Percentiles rank a stretch among this genome's conserved stretches.
These are phyloP conservation scores for Delphinella strobiligena DNA, from an alignment of 2,329 filamentous ascomycete species.

Conservation along the genomic window DNA sequence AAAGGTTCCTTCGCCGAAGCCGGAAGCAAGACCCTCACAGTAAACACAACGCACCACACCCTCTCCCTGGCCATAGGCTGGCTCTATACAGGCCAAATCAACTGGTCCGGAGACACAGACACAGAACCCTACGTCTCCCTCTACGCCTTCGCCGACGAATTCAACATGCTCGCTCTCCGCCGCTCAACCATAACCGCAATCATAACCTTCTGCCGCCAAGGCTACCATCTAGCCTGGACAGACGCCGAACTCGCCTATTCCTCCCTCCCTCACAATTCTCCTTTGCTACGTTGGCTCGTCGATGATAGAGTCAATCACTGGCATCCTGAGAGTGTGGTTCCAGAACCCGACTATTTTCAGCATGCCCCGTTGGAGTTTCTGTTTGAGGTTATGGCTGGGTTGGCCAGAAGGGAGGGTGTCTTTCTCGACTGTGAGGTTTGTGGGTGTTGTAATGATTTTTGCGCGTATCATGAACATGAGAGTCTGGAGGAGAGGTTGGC, in stretches of 20 bases:
- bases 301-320: slow-evolving; percentile 1
- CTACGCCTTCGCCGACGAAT: slow-evolving; percentile 2
- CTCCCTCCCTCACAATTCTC: not conserved
- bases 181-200: not conserved
- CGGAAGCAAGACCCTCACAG: not conserved
- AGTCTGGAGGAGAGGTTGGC: too few species aligned
- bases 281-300: not conserved
- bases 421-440: too few species aligned
- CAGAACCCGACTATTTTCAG: too few species aligned
- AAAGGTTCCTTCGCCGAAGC: slow-evolving; percentile 1
- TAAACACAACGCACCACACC: not conserved
- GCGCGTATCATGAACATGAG: too few species aligned
- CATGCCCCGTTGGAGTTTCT: too few species aligned
- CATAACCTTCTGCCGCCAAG: too few species aligned
- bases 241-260: not conserved
- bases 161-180: slow-evolving; percentile 1
- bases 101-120: too few species aligned
- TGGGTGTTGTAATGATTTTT: too few species aligned
- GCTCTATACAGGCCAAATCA: not conserved
- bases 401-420: too few species aligned
- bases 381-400: too few species aligned
- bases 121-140: not conserved
- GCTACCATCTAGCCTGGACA: not conserved
- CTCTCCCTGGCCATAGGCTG: not conserved
- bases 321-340: too few species aligned